phyloP scores from a whole-genome alignment of 306 rosid genomes.

The Elaeagnus macrophylla region DNA sequence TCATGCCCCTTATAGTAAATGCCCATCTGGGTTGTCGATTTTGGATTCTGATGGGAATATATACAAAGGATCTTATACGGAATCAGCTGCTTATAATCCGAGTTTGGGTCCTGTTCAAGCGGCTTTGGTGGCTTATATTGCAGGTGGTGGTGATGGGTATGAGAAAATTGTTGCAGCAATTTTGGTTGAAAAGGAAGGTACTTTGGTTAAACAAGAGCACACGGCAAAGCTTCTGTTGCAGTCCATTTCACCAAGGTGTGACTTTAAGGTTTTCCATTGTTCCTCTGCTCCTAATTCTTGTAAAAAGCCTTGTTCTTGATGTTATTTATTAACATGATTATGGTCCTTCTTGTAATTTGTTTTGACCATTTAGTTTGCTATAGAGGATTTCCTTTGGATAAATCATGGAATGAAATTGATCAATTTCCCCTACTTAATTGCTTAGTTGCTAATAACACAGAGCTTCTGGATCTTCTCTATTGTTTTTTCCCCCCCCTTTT shows the following conservation, averaged over 20 bases:
- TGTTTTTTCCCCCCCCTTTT: too few relatives aligned
- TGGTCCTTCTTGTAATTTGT: neutral
- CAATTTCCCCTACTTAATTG: too few relatives aligned
- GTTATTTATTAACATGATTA: neutral
- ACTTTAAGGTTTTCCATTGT: constrained; percentile 35
- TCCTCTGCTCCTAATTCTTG: neutral
- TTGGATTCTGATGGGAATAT: constrained; percentile 41
- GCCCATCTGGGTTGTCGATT: constrained; percentile 72
- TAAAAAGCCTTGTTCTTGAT: neutral
- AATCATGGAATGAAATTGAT: too few relatives aligned
- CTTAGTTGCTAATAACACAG: too few relatives aligned
- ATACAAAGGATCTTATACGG: constrained; percentile 60
- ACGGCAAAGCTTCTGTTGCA: constrained; percentile 49
- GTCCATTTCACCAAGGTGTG: constrained; percentile 40
- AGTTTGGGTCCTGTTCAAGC: constrained; percentile 79
- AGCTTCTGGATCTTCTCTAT: too few relatives aligned
- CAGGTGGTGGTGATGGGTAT: constrained; percentile 45
- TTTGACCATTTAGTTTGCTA: constrained; percentile 1
- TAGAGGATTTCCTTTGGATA: neutral
- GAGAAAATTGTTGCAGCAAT: constrained; percentile 45
- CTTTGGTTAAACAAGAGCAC: constrained; percentile 49
- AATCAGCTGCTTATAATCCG: constrained; percentile 89
- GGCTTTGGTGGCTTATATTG: constrained; percentile 64
- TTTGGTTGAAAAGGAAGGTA: constrained; percentile 67
- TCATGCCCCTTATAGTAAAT: constrained; percentile 74